Evolutionary conservation across 805 yeast species (phyloP), one percentile per base, ranked within the genome.

Genomic region (Cyberlindnera misumaiensis): DNA sequence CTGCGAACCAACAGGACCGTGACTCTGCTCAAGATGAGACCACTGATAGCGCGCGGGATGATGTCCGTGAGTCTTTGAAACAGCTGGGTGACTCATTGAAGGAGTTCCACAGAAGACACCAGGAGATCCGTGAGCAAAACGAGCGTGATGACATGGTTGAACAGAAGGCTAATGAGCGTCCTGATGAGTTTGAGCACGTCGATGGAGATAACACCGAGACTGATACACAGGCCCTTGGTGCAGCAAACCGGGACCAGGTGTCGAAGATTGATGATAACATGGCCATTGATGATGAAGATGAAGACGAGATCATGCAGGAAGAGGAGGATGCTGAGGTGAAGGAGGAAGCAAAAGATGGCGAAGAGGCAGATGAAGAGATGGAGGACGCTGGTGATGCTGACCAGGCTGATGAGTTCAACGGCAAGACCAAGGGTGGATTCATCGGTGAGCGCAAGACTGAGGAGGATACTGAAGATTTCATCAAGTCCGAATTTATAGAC

Each of bases 141-240:
- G 62, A 65, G 26, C 63, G 62, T 18, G 75, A 73, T 36, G 77
- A 76, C 30, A 59, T 54, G 4, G 43, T 56, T 18, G 78, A 79
- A 11, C 71, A 74, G 38, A 63, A 67, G 17, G 77, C 80, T 11
- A 79, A 74, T 42, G 81, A 77, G 44, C 72, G 78, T 36, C 89
- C 94, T 0, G 95, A 87, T 53, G 95, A 87, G 51, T 83, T 87
- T 58, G 86, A 85, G 55, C 93, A 85, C 52, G 67, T 82, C 36
- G 86, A 83, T 29, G 89, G 88, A 34, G 89, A 81, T 33, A 81
- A 83, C 44, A 76, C 90, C 4, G 78, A 81, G 22, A 69, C 65
- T 40, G 89, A 85, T 35, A 85, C 95, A 0, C 97, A 93, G 59
- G 98, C 97, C 1, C 64, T 93, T 36, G 97, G 97, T 16, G 80